These are phyloP conservation scores for Stylosanthes scabra DNA, from an alignment of 331 rosid genomes.

Conservation along the genomic window DNA sequence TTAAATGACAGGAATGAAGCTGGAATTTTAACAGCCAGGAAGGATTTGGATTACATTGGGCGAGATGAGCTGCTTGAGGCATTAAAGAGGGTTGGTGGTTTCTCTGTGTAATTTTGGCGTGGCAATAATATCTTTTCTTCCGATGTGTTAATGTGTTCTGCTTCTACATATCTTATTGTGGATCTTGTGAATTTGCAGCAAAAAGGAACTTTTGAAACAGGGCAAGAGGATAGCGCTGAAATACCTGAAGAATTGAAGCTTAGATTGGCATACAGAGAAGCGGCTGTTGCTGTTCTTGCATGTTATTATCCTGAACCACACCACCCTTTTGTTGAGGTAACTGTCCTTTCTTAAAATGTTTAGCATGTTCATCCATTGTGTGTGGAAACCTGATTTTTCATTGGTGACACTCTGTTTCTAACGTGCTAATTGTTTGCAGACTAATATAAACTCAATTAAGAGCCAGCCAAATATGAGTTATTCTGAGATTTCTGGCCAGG, in stretches of 20 bases:
- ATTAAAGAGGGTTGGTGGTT: conserved; percentile 81
- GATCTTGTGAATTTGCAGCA: conserved; percentile 78
- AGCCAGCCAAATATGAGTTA: conserved; percentile 87
- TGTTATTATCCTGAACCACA: conserved; percentile 89
- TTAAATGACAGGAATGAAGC: conserved; percentile 90
- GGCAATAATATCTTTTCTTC: conserved; percentile 27
- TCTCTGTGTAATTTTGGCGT: conserved; percentile 25
- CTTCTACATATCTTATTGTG: conserved; percentile 16
- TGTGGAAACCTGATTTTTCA: conserved; percentile 36
- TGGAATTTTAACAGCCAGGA: conserved; percentile 98
- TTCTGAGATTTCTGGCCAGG: conserved; percentile 72
- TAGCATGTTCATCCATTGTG: conserved; percentile 7
- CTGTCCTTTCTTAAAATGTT: conserved; percentile 18
- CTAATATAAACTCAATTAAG: conserved; percentile 80
- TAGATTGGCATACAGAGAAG: conserved; percentile 96
- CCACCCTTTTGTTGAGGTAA: conserved; percentile 77
- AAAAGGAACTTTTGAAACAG: conserved; percentile 98
- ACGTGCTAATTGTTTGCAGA: conserved; percentile 64
- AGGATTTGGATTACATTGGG: conserved; percentile 90
- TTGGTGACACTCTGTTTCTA: conserved; percentile 2
- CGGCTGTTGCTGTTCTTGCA: conserved; percentile 95
- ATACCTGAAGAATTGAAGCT: conserved; percentile 89
- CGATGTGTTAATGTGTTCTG: not conserved
- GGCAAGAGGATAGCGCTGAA: conserved; percentile 91
- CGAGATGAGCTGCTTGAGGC: conserved; percentile 95